These are phyloP conservation scores for Fomitiporia mediterranea DNA, from an alignment of 1,284 basidiomycete genomes.

Conservation along the genomic window DNA sequence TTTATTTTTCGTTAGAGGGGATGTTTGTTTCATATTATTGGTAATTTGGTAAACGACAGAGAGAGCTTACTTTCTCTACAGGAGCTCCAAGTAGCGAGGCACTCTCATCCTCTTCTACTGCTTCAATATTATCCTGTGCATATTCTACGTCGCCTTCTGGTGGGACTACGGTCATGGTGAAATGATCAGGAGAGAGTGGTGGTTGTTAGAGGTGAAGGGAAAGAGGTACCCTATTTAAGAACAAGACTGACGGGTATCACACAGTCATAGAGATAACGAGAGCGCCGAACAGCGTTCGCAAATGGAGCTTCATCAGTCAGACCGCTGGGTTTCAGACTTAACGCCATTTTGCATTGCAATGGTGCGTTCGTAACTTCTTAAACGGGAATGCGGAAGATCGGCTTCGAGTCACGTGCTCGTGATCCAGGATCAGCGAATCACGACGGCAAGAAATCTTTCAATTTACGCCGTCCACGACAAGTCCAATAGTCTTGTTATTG, in stretches of 20 bases:
- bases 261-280: not conserved
- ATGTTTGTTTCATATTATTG: not conserved
- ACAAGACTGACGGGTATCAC: not conserved
- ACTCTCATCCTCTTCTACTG: not conserved
- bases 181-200: not conserved
- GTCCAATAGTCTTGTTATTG: not conserved
- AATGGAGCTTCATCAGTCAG: not conserved
- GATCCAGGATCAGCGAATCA: not conserved
- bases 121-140: not conserved
- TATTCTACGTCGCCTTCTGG: not conserved
- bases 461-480: not conserved
- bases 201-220: not conserved
- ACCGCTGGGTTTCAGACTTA: not conserved
- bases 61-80: conserved; percentile 8
- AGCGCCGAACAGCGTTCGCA: too few species aligned
- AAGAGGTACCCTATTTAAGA: not conserved
- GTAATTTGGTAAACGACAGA: not conserved
- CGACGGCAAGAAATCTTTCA: not conserved
- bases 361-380: too few species aligned
- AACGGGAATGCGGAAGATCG: not conserved
- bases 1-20: conserved; percentile 6
- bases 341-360: not conserved
- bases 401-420: not conserved
- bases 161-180: not conserved
- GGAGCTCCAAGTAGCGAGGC: conserved; percentile 8